Base-by-base conservation (phyloP, 2,329 filamentous ascomycete species). In the Juglanconis oblonga region DNA sequence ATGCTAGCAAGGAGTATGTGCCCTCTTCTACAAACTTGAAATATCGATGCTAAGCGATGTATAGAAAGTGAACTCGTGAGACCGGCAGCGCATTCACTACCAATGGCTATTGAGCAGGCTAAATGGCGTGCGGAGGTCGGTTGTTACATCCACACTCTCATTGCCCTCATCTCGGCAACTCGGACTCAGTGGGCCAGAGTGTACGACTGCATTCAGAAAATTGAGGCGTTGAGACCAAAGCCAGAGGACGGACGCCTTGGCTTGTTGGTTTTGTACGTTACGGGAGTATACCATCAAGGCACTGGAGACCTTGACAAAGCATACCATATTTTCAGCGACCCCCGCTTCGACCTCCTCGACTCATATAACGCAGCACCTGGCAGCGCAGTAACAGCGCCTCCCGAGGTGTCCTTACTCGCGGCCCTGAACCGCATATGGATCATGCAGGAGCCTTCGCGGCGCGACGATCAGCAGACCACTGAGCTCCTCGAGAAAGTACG, bases 271-370 rank as follows among this genome's bases (percentile, higher is more conserved):
- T 76, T 84, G 48, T 97, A 97, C 72, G 84, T 97, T 17, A 79
- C 82, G 1, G 93, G 89, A 0, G 83, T 90, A 7, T 89, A 92
- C 66, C 79, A 87, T 55, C 94, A 97, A 76, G 90, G 88, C 17
- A 87, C 82, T 5, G 92, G 92, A 14, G 81, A 92, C 64, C 79
- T 95, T 1, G 77, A 84, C n/a, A 76, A 77, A 2, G 92, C 94
- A 3, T 76, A 92, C 13, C 67, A 77, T 3, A 81, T 88, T 9
- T 97, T 91, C 73, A 81, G 84, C 62, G 81, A 86, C 45, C 76
- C 81, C 1, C 74, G 77, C 17, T 87, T 96, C 66, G 75, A 77
- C 1, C 73, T 91, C 29, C 65, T 75, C 31, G 59, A 78, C 58
- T 65, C 79, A 63, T 67, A 77, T 62, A 64, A 74, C 38, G 69